Conservation (phyloP, 495 filamentous ascomycete species). For the Neurospora discreta region DNA sequence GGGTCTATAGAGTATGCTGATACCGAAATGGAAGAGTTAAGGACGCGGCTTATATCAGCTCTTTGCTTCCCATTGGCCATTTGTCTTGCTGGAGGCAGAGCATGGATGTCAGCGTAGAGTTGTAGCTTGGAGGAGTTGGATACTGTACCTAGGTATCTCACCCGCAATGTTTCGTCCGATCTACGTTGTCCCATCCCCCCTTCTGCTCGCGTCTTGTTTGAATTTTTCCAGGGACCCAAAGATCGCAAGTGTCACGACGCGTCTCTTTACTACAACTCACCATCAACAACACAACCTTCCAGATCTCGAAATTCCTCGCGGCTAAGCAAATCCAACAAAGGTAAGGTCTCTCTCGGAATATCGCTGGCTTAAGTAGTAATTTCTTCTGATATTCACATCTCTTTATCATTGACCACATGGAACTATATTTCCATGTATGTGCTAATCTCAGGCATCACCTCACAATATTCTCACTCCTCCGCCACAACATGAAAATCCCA, state of each 20-base stretch:
- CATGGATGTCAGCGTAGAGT: neutral
- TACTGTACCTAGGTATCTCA: neutral
- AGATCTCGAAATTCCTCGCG: neutral
- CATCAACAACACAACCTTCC: neutral
- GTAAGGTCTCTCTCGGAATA: neutral
- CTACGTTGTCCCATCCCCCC: neutral
- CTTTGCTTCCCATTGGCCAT: too few relatives aligned
- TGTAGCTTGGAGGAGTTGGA: neutral
- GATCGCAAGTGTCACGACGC: neutral
- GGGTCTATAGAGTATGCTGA: too few relatives aligned
- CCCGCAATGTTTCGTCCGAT: neutral
- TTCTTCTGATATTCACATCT: neutral
- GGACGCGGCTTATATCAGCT: too few relatives aligned
- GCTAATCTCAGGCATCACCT: neutral
- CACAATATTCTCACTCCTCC: neutral
- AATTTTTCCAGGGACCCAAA: neutral
- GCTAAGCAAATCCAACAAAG: neutral
- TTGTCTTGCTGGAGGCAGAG: neutral
- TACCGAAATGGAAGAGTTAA: too few relatives aligned
- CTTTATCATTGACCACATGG: neutral
- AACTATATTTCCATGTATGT: neutral
- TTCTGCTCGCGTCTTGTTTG: neutral
- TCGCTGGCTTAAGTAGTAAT: neutral
- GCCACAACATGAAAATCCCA: neutral
- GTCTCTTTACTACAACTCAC: neutral